phyloP scores from a whole-genome alignment of 176 grass and related monocot species.

The Canna indica region DNA sequence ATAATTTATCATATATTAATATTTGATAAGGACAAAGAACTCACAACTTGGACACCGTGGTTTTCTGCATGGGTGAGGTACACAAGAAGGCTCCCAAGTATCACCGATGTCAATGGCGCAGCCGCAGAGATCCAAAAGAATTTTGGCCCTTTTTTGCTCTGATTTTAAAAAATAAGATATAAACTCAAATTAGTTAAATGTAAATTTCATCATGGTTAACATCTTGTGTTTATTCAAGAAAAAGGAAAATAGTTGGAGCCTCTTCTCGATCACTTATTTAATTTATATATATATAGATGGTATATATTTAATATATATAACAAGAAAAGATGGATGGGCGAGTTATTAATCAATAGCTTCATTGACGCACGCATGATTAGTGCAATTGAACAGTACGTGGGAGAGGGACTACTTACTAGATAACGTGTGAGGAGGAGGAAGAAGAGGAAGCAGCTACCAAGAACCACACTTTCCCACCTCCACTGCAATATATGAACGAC shows the following conservation, averaged over 20 bases:
- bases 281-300: not conserved
- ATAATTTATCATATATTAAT: not conserved
- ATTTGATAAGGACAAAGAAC: not conserved
- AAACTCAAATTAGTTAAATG: not conserved
- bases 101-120: not conserved
- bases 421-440: slow-evolving; percentile 15
- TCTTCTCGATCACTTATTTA: too few relatives aligned
- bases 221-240: too few relatives aligned
- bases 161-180: not conserved
- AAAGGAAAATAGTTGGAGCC: too few relatives aligned
- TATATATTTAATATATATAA: not conserved
- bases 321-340: not conserved
- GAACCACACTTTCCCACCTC: slow-evolving; percentile 12
- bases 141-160: slow-evolving; percentile 8
- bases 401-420: not conserved
- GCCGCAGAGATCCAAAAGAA: slow-evolving; percentile 10
- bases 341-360: not conserved
- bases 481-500: not conserved
- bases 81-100: not conserved
- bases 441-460: slow-evolving; percentile 11
- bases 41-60: slow-evolving; percentile 6
- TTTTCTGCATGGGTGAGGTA: slow-evolving; percentile 11
- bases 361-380: not conserved
- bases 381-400: not conserved
- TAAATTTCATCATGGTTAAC: too few relatives aligned